Evolutionary conservation across 306 rosid species (phyloP).

Genomic region (Malus fusca): DNA sequence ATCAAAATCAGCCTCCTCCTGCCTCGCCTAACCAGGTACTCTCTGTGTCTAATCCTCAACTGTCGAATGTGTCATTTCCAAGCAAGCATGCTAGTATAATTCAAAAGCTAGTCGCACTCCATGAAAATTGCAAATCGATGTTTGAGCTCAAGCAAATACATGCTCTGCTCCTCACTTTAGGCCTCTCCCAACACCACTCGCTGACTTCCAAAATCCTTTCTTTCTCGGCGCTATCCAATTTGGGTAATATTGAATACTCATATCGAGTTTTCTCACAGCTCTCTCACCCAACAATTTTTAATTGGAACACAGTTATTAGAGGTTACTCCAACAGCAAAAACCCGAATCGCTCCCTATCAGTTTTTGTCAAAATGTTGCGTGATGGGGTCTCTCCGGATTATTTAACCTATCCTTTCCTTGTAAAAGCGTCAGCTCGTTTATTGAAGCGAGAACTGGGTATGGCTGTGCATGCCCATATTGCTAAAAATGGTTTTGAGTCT

Average conservation of each 20-base stretch:
- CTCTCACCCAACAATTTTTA: conserved; percentile 37
- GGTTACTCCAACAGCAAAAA: conserved; percentile 52
- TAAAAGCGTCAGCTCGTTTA: conserved; percentile 60
- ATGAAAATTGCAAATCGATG: conserved; percentile 55
- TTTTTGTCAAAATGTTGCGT: conserved; percentile 53
- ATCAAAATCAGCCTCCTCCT: conserved; percentile 56
- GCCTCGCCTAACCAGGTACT: conserved; percentile 77
- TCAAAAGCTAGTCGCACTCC: conserved; percentile 28
- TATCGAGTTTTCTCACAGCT: conserved; percentile 46
- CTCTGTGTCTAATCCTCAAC: background rate
- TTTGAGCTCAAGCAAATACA: conserved; percentile 52
- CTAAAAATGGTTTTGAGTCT: conserved; percentile 41
- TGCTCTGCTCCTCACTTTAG: conserved; percentile 45
- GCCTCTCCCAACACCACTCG: conserved; percentile 43
- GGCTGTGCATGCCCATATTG: conserved; percentile 55
- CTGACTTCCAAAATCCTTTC: conserved; percentile 37
- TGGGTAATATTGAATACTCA: conserved; percentile 44
- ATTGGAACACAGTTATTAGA: conserved; percentile 60
- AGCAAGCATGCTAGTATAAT: conserved; percentile 14
- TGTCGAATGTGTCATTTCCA: conserved; percentile 27
- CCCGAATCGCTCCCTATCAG: conserved; percentile 43
- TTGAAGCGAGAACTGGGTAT: conserved; percentile 40
- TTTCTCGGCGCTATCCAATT: conserved; percentile 43
- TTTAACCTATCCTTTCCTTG: conserved; percentile 71
- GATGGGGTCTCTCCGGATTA: conserved; percentile 51